phyloP scores from a whole-genome alignment of 2,329 filamentous ascomycete species.

The Cryphonectria parasitica region DNA sequence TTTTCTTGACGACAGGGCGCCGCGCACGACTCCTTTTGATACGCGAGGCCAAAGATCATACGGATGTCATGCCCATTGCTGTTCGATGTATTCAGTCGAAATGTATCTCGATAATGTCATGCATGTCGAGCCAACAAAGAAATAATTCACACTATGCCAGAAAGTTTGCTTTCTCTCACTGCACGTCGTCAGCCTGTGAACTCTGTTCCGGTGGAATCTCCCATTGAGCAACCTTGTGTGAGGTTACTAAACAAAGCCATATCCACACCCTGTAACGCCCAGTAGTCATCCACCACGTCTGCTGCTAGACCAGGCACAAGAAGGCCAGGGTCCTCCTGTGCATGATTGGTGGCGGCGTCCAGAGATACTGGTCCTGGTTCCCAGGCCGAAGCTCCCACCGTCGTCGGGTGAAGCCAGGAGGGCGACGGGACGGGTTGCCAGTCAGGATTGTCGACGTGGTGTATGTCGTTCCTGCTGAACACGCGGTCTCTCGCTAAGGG shows the following conservation, averaged over 20 bases:
- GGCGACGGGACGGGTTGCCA: conserved; percentile 9
- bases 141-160: not conserved
- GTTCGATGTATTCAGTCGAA: not conserved
- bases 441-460: not conserved
- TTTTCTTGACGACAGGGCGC: conserved; percentile 7
- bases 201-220: not conserved
- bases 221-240: conserved; percentile 15
- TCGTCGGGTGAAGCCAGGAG: not conserved
- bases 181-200: conserved; percentile 2
- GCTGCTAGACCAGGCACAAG: conserved; percentile 29
- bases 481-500: not conserved
- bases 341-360: not conserved
- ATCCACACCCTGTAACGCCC: conserved; percentile 38
- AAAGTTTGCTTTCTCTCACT: not conserved
- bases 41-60: not conserved
- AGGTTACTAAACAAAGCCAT: conserved; percentile 35
- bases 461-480: not conserved
- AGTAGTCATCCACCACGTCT: conserved; percentile 33
- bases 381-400: not conserved
- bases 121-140: not conserved
- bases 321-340: not conserved
- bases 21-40: not conserved
- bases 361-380: not conserved
- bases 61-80: not conserved
- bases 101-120: not conserved